phyloP scores from a whole-genome alignment of 768 basidiomycete species.

The Pleurotus cornucopiae region DNA sequence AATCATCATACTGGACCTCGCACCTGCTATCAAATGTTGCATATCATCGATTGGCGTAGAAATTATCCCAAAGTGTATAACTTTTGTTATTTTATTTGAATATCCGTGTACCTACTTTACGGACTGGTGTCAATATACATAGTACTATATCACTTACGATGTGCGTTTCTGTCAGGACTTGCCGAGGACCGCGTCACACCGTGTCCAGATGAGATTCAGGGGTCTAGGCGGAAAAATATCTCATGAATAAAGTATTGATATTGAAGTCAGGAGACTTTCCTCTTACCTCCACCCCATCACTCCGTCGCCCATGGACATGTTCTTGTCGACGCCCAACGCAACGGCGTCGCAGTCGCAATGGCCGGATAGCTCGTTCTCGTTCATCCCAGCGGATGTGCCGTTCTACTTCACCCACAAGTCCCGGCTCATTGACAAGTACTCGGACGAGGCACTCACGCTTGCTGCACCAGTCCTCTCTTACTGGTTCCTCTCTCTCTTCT shows the following conservation, averaged over 20 bases:
- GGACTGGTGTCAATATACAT: conserved; percentile 1
- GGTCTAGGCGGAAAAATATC: not conserved
- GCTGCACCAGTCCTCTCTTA: conserved; percentile 76
- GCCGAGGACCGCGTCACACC: not conserved
- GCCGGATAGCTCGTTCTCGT: conserved; percentile 33
- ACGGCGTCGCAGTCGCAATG: conserved; percentile 29
- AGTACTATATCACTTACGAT: not conserved
- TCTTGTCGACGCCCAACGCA: conserved; percentile 27
- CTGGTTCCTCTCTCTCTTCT: conserved; percentile 78
- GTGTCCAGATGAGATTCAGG: not conserved
- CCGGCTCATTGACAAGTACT: conserved; percentile 48
- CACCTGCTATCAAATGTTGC: conserved; percentile 7
- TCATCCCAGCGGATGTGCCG: conserved; percentile 32
- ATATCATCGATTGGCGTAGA: conserved; percentile 10
- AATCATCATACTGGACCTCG: conserved; percentile 2
- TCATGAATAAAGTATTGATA: not conserved
- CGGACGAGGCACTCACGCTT: conserved; percentile 71
- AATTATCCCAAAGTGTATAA: conserved; percentile 9
- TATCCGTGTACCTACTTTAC: conserved; percentile 6
- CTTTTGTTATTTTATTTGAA: conserved; percentile 6
- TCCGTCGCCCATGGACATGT: conserved; percentile 3
- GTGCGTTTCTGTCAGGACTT: not conserved
- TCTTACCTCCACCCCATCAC: too few species aligned
- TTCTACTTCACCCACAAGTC: conserved; percentile 51
- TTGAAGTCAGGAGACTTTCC: too few species aligned